Conservation (phyloP, 202 grass and related monocot species). For the Cymbopogon flexuosus region DNA sequence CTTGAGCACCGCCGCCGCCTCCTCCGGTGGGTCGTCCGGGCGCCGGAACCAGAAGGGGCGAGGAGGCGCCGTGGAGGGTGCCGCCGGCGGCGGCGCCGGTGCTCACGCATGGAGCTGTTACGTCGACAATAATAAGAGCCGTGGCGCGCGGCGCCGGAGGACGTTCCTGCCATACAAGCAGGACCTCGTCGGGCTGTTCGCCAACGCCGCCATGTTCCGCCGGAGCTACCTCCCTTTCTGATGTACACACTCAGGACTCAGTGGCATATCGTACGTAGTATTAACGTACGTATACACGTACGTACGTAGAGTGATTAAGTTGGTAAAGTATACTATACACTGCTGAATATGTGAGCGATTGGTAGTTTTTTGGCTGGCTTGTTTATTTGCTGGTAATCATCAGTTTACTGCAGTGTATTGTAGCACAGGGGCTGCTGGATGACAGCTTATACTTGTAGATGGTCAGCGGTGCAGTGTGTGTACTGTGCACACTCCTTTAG, state of each 20-base stretch:
- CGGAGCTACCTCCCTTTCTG: conserved; percentile 41
- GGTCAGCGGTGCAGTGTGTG: background rate
- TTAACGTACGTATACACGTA: too few species aligned
- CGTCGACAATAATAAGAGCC: background rate
- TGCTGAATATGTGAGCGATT: background rate
- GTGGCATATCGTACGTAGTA: too few species aligned
- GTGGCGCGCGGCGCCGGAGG: conserved; percentile 21
- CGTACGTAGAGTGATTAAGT: background rate
- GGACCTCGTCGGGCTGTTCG: conserved; percentile 53
- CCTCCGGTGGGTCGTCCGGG: background rate
- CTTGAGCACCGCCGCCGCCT: conserved; percentile 4
- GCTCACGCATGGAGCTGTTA: conserved; percentile 37
- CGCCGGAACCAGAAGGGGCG: background rate
- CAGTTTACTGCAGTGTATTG: background rate
- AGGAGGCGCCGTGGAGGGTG: background rate
- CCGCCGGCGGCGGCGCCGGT: background rate
- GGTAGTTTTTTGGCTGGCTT: background rate
- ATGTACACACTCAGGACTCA: background rate
- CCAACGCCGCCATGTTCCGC: conserved; percentile 32
- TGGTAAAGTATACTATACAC: background rate
- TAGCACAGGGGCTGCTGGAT: background rate
- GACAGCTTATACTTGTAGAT: background rate
- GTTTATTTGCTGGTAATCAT: background rate
- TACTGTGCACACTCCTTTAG: background rate
- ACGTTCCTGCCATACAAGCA: conserved; percentile 66